These are phyloP conservation scores for Phycomyces blakesleeanus DNA, from an alignment of 192 early-diverging fungal species.

Conservation along the genomic window DNA sequence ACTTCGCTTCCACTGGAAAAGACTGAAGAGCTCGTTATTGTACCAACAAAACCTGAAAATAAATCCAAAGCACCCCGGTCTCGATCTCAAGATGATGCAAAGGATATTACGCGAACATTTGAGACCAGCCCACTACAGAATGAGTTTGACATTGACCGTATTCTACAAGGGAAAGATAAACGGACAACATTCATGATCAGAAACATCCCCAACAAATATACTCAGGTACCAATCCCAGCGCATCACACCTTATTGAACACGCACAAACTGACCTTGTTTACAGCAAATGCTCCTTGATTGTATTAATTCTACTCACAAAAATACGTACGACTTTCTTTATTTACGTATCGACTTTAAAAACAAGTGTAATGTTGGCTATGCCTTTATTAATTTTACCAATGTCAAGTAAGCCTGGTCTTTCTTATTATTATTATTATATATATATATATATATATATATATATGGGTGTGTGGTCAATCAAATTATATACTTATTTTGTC, in stretches of 20 bases:
- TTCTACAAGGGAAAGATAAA: slow-evolving; percentile 41
- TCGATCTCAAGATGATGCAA: not conserved
- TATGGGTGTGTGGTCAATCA: no score
- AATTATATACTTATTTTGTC: not conserved
- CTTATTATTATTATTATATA: not conserved
- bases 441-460: not conserved
- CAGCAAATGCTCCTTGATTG: slow-evolving; percentile 75
- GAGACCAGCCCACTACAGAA: not conserved
- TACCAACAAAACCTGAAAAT: not conserved
- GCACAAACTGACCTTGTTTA: not conserved
- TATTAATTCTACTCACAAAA: slow-evolving; percentile 67
- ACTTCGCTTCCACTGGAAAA: not conserved
- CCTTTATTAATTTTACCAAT: slow-evolving; percentile 71
- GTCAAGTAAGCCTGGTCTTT: slow-evolving; percentile 37
- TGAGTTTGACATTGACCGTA: slow-evolving; percentile 24
- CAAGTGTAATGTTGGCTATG: slow-evolving; percentile 83
- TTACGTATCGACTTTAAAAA: slow-evolving; percentile 87
- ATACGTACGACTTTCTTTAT: slow-evolving; percentile 74
- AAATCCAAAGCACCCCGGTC: not conserved
- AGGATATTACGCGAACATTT: not conserved
- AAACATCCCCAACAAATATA: slow-evolving; percentile 87
- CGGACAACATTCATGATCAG: slow-evolving; percentile 85
- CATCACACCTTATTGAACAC: not conserved
- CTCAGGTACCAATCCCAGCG: slow-evolving; percentile 60
- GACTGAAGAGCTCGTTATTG: not conserved